Base-by-base conservation (phyloP, 1,284 basidiomycete genomes). In the Boletus sp. region DNA sequence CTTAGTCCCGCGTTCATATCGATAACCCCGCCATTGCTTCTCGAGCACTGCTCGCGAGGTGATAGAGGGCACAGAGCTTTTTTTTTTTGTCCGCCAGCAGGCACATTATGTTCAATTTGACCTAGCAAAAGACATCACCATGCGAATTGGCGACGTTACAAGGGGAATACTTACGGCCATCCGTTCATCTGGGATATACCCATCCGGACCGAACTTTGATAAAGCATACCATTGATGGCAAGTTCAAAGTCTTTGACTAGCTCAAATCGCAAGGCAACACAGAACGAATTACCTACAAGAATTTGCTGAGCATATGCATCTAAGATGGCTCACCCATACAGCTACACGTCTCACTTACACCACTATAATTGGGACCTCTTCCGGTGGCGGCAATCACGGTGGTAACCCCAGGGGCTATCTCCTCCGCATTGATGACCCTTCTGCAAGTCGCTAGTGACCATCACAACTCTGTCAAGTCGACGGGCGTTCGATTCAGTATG, bases 1-100 rank as follows among this genome's bases (percentile, higher is more conserved):
- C 43, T 38, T 54, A 54, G 36, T 62, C 64, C 36, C 62, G 52
- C 62, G 52, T 44, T 67, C 66, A 66, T 68, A 62, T 66, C 53
- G 48, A 58, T 54, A 38, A 20, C 23, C 26, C 35, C 20, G 23
- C 38, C 41, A 51, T 53, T 64, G 57, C 56, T 44, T 44, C 41
- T 44, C 29, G 9, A 27, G 35, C 27, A 36, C 40, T 39, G 26
- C 44, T 25, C 38, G 20, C 27, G 9, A 48, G 51, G 49, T 38
- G 44, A 43, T 54, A 57, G 43, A 54, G 48, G 35, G 49, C 40
- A 33, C 33, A 39, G 19, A 40, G 30, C 20, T 14, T 30, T 2
- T 25, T 34, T 22, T 41, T 38, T 26, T 22, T 17, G 38, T 30
- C 42, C 39, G 41, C 35, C 14, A 19, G 30, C 13, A 64, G 61